These are phyloP conservation scores for Graphilbum fragrans DNA, from an alignment of 2,329 filamentous ascomycete species.

Conservation along the genomic window DNA sequence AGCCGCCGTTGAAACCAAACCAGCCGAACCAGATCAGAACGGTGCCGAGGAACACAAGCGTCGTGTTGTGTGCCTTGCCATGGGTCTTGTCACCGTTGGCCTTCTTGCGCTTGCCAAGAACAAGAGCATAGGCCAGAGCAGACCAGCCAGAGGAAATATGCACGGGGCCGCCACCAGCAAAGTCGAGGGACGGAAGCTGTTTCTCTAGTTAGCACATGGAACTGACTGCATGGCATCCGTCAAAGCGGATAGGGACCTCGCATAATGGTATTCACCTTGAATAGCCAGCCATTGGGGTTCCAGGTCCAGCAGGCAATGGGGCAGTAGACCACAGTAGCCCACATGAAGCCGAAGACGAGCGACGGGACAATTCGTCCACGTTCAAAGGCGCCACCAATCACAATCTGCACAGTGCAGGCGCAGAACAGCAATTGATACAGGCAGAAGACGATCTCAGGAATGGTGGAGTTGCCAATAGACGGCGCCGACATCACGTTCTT, in stretches of 20 bases:
- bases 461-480: slow-evolving; percentile 39
- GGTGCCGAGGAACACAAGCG: slow-evolving; percentile 51
- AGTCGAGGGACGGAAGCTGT: slow-evolving; percentile 44
- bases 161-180: slow-evolving; percentile 50
- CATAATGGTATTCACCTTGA: slow-evolving; percentile 14
- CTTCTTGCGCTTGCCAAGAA: slow-evolving; percentile 44
- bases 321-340: slow-evolving; percentile 54
- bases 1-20: slow-evolving; percentile 41
- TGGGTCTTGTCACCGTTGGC: slow-evolving; percentile 30
- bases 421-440: slow-evolving; percentile 54
- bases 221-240: too few species aligned
- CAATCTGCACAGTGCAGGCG: slow-evolving; percentile 48
- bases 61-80: slow-evolving; percentile 48
- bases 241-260: background rate
- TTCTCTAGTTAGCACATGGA: too few species aligned
- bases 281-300: slow-evolving; percentile 56
- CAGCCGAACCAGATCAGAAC: slow-evolving; percentile 54
- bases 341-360: slow-evolving; percentile 50
- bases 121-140: slow-evolving; percentile 51
- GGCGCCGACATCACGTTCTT: slow-evolving; percentile 49
- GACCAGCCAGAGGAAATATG: slow-evolving; percentile 51
- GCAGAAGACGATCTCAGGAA: slow-evolving; percentile 56
- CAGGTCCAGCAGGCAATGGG: slow-evolving; percentile 54
- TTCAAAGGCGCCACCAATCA: slow-evolving; percentile 49
- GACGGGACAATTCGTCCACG: slow-evolving; percentile 48